Evolutionary conservation across 2,329 filamentous ascomycete species (phyloP).

Genomic region (Aspergillus ochraceoroseus): DNA sequence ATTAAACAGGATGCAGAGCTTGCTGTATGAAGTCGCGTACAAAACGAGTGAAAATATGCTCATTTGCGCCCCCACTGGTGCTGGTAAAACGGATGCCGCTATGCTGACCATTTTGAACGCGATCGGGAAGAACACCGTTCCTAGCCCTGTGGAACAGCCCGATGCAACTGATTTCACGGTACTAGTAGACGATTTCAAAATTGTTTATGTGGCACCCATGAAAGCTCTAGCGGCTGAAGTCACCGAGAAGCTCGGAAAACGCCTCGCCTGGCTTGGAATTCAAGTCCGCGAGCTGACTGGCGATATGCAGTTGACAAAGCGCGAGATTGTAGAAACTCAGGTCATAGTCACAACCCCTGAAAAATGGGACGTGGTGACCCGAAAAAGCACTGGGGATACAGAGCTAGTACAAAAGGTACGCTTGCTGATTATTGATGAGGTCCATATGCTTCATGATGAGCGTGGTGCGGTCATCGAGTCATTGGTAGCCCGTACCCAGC

Average conservation of each 20-base stretch:
- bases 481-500: constrained; percentile 85
- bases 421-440: constrained; percentile 94
- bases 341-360: constrained; percentile 98
- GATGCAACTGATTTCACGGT: constrained; percentile 74
- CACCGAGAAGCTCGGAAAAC: constrained; percentile 86
- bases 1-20: constrained; percentile 95
- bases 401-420: constrained; percentile 96
- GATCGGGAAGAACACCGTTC: constrained; percentile 75
- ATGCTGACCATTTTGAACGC: constrained; percentile 94
- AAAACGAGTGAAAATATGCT: constrained; percentile 97
- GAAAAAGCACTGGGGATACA: constrained; percentile 94
- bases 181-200: constrained; percentile 86
- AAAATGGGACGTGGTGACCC: constrained; percentile 98
- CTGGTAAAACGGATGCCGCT: constrained; percentile 96
- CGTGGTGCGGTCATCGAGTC: constrained; percentile 94
- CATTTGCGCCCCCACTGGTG: constrained; percentile 94
- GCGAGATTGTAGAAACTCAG: constrained; percentile 91
- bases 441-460: constrained; percentile 99
- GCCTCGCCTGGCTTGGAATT: constrained; percentile 88
- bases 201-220: constrained; percentile 98
- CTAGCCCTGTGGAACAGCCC: constrained; percentile 71
- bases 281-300: constrained; percentile 91
- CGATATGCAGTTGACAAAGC: constrained; percentile 97
- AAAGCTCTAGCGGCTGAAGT: constrained; percentile 96
- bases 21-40: constrained; percentile 93